Percentiles rank a stretch among this genome's conserved stretches.
Evolutionary conservation across 2,329 filamentous ascomycete species (phyloP).

Genomic region (Hirsutella minnesotensis): DNA sequence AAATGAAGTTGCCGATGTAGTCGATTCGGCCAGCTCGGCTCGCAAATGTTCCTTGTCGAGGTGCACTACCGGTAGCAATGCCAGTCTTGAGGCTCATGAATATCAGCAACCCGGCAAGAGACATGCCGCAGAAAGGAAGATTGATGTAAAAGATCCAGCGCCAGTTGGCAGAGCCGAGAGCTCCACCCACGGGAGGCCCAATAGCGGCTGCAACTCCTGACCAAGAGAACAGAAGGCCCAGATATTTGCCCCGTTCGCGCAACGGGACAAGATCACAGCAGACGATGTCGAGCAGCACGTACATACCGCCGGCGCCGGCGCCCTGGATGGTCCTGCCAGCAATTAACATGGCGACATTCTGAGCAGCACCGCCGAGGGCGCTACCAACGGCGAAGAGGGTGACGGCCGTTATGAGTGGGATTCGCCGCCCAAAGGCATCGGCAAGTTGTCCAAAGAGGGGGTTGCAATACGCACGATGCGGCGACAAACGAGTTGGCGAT

Average conservation of each 20-base stretch:
- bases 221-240: constrained; percentile 16
- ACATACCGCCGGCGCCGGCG: constrained; percentile 20
- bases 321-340: constrained; percentile 35
- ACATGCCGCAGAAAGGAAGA: constrained; percentile 21
- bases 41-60: not conserved
- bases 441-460: constrained; percentile 33
- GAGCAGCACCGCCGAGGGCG: constrained; percentile 34
- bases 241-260: constrained; percentile 27
- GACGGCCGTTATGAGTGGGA: constrained; percentile 22
- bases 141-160: constrained; percentile 31
- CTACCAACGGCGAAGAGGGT: constrained; percentile 37
- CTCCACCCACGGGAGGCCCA: constrained; percentile 17
- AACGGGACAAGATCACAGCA: constrained; percentile 33
- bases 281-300: constrained; percentile 15
- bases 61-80: not conserved
- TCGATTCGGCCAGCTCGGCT: not conserved
- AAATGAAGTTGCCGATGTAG: not conserved
- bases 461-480: constrained; percentile 21
- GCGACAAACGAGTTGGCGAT: constrained; percentile 8
- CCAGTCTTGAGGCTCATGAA: not conserved
- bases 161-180: constrained; percentile 16
- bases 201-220: constrained; percentile 17
- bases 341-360: constrained; percentile 32
- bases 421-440: constrained; percentile 37
- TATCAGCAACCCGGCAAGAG: constrained; percentile 7